These are phyloP conservation scores for Dioszegia aurantiaca DNA, from an alignment of 768 basidiomycete genomes.

Conservation along the genomic window DNA sequence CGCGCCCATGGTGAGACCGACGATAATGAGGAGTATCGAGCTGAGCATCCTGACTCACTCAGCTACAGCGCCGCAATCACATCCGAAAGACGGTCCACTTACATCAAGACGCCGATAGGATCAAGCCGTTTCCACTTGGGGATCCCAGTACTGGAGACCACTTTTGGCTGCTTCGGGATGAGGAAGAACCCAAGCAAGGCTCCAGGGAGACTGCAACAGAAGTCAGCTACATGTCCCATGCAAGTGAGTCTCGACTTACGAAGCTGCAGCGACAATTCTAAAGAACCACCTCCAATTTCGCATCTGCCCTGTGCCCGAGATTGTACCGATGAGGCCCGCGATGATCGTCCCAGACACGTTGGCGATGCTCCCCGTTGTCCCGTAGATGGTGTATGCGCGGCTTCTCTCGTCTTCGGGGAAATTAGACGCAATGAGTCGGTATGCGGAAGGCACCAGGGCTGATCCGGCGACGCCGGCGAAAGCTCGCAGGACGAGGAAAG, in stretches of 20 bases:
- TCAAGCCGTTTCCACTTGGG: constrained; percentile 19
- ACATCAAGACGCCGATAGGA: constrained; percentile 16
- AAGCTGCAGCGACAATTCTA: constrained; percentile 7
- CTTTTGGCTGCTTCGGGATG: constrained; percentile 23
- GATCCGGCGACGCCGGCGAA: constrained; percentile 32
- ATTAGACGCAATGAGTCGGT: constrained; percentile 28
- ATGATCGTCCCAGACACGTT: constrained; percentile 23
- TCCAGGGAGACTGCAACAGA: constrained; percentile 16
- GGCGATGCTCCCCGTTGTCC: constrained; percentile 27
- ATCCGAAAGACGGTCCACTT: too few species aligned
- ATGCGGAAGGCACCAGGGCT: constrained; percentile 21
- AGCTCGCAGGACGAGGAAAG: constrained; percentile 39
- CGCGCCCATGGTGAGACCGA: constrained; percentile 39
- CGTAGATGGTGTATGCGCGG: constrained; percentile 24
- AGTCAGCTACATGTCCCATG: background rate
- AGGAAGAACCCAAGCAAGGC: constrained; percentile 21
- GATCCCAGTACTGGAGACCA: constrained; percentile 23
- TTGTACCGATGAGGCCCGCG: constrained; percentile 38
- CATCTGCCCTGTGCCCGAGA: constrained; percentile 30
- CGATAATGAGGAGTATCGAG: constrained; percentile 30
- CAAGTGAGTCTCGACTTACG: constrained; percentile 3
- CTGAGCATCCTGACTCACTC: constrained; percentile 11
- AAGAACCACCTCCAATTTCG: constrained; percentile 48
- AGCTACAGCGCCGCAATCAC: too few species aligned
- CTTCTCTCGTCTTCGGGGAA: constrained; percentile 27